Percentiles rank a stretch among this genome's conserved stretches.
These are phyloP conservation scores for Gelatoporia subvermispora DNA, from an alignment of 768 basidiomycete genomes.

Conservation along the genomic window DNA sequence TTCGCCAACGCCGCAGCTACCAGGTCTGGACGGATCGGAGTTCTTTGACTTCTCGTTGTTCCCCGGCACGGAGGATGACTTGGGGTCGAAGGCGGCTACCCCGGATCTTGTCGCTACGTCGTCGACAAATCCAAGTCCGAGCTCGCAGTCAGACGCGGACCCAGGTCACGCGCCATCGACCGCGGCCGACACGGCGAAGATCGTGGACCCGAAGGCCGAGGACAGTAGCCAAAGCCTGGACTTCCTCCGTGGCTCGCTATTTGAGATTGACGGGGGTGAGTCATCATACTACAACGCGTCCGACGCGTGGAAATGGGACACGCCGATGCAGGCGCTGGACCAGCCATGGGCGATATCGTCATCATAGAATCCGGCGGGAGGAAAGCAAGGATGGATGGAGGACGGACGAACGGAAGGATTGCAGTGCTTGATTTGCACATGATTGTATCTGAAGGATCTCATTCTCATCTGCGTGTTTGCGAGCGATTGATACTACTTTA, in stretches of 20 bases:
- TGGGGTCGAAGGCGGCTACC: slow-evolving; percentile 61
- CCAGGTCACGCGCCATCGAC: slow-evolving; percentile 39
- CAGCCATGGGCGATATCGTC: slow-evolving; percentile 72
- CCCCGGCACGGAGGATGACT: slow-evolving; percentile 51
- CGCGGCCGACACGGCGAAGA: slow-evolving; percentile 37
- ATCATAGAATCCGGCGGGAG: slow-evolving; percentile 24
- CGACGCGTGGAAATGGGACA: slow-evolving; percentile 70
- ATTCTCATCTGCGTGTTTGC: slow-evolving; percentile 3
- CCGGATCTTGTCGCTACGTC: slow-evolving; percentile 69
- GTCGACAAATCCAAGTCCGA: slow-evolving; percentile 77
- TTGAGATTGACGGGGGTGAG: slow-evolving; percentile 74
- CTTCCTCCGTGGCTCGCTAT: slow-evolving; percentile 51
- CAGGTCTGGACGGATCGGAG: slow-evolving; percentile 43
- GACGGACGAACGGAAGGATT: slow-evolving; percentile 3
- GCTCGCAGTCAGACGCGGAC: slow-evolving; percentile 64
- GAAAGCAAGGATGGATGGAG: background rate
- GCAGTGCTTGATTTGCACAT: slow-evolving; percentile 9
- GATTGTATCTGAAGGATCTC: slow-evolving; percentile 6
- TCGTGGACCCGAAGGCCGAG: slow-evolving; percentile 41
- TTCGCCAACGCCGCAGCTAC: slow-evolving; percentile 24
- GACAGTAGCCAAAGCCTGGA: slow-evolving; percentile 32
- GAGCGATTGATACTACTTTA: background rate
- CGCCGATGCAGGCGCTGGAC: slow-evolving; percentile 57
- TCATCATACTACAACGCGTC: slow-evolving; percentile 54
- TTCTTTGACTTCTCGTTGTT: slow-evolving; percentile 66